Percentiles rank a stretch among this genome's conserved stretches.
Evolutionary conservation across 176 grass and related monocot species (phyloP).

Genomic region (Oryza punctata): DNA sequence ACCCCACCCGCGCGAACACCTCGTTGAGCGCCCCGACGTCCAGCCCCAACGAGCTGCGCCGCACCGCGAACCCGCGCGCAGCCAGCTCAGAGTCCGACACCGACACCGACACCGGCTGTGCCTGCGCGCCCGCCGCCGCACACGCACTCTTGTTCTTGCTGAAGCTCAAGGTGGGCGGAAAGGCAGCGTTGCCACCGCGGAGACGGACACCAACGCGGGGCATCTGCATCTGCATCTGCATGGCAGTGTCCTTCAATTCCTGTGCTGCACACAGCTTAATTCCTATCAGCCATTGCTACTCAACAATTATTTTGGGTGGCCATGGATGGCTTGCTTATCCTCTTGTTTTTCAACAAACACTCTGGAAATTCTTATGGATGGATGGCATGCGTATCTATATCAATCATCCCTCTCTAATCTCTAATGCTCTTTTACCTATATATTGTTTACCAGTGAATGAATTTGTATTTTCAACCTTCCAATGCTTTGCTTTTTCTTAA

Average conservation of each 20-base stretch:
- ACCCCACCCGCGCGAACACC: slow-evolving; percentile 79
- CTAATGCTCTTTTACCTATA: too few relatives aligned
- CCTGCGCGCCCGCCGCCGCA: background rate
- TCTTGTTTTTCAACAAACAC: background rate
- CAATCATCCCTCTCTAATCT: too few relatives aligned
- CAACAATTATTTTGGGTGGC: background rate
- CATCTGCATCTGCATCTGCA: background rate
- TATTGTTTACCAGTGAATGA: background rate
- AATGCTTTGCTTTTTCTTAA: too few relatives aligned
- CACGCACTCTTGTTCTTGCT: too few relatives aligned
- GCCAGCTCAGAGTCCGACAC: slow-evolving; percentile 75
- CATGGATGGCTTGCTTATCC: background rate
- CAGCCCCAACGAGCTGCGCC: slow-evolving; percentile 47
- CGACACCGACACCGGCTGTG: slow-evolving; percentile 38
- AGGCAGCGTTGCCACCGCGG: background rate
- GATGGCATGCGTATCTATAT: too few relatives aligned
- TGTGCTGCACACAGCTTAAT: background rate
- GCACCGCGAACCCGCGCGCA: slow-evolving; percentile 66
- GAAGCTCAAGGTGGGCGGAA: background rate
- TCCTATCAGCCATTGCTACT: too few relatives aligned
- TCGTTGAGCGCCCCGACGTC: slow-evolving; percentile 79
- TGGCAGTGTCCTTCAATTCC: background rate
- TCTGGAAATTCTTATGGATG: too few relatives aligned
- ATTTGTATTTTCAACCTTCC: too few relatives aligned
- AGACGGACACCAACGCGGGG: background rate